phyloP scores from a whole-genome alignment of 306 rosid species.

The Casuarina cunninghamiana region DNA sequence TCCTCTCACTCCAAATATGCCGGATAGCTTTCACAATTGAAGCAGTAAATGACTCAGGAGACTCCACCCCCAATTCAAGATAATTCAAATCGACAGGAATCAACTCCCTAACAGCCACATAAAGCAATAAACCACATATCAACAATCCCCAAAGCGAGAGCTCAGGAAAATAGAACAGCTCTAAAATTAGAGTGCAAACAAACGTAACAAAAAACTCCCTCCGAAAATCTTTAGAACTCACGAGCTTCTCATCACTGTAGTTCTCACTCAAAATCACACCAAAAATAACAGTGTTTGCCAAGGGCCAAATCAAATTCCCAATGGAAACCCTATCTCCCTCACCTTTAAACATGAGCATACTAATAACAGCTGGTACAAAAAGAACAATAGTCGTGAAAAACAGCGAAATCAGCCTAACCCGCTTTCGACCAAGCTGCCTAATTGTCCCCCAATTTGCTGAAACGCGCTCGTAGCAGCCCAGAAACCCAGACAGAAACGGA shows the following conservation, averaged over 20 bases:
- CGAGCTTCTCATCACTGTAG: constrained; percentile 45
- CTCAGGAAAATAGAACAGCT: constrained; percentile 77
- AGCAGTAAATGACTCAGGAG: constrained; percentile 40
- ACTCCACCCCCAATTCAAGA: constrained; percentile 53
- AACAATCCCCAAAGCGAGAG: constrained; percentile 88
- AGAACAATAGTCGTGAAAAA: constrained; percentile 76
- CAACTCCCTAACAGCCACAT: constrained; percentile 73
- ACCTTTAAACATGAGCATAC: constrained; percentile 51
- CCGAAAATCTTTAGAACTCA: constrained; percentile 57
- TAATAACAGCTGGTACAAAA: constrained; percentile 70
- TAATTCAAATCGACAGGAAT: constrained; percentile 48
- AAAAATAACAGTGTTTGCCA: constrained; percentile 77
- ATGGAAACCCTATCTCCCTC: constrained; percentile 44
- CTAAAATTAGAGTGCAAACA: constrained; percentile 61
- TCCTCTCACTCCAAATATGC: constrained; percentile 90
- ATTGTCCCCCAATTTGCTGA: constrained; percentile 57
- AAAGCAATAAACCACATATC: constrained; percentile 71
- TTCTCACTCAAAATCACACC: constrained; percentile 78
- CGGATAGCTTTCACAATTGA: constrained; percentile 68
- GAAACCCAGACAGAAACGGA: constrained; percentile 74
- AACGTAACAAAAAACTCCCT: constrained; percentile 75
- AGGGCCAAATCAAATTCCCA: constrained; percentile 68
- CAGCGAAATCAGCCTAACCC: constrained; percentile 59
- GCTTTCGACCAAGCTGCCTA: constrained; percentile 61
- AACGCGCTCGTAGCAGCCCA: constrained; percentile 60